Conservation (phyloP, 306 rosid species). For the Crataegus laevigata region DNA sequence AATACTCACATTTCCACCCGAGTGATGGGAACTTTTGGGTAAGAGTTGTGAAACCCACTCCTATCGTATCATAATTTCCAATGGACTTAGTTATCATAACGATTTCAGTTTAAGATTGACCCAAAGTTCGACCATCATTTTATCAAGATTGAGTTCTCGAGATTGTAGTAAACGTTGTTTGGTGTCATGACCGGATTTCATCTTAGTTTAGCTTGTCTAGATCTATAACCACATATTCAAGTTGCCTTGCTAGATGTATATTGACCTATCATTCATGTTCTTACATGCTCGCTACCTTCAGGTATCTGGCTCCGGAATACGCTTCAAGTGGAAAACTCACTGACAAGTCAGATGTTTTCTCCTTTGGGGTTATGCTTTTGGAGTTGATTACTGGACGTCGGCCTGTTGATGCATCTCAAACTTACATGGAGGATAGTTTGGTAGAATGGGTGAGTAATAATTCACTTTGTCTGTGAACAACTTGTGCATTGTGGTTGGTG, state of each 20-base stretch:
- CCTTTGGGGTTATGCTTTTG: slow-evolving; percentile 88
- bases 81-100: not conserved
- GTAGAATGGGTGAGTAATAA: slow-evolving; percentile 85
- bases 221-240: not conserved
- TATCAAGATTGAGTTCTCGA: not conserved
- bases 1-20: slow-evolving; percentile 94
- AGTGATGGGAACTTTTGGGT: slow-evolving; percentile 99
- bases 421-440: slow-evolving; percentile 81
- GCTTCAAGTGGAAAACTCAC: slow-evolving; percentile 95
- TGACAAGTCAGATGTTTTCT: slow-evolving; percentile 93
- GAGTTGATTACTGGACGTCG: slow-evolving; percentile 84
- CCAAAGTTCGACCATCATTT: not conserved
- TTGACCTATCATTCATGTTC: not conserved
- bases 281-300: slow-evolving; percentile 24
- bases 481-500: not conserved
- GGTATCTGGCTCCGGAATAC: slow-evolving; percentile 97
- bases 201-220: not conserved
- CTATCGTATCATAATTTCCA: not conserved
- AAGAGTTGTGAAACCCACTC: slow-evolving; percentile 16
- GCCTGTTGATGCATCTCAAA: slow-evolving; percentile 64
- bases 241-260: not conserved
- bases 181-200: not conserved
- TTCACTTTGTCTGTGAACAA: not conserved
- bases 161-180: not conserved
- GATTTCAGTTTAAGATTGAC: not conserved